Percentiles rank a stretch among this genome's conserved stretches.
Evolutionary conservation across 768 basidiomycete species (phyloP).

Genomic region (Kwoniella bestiolae): DNA sequence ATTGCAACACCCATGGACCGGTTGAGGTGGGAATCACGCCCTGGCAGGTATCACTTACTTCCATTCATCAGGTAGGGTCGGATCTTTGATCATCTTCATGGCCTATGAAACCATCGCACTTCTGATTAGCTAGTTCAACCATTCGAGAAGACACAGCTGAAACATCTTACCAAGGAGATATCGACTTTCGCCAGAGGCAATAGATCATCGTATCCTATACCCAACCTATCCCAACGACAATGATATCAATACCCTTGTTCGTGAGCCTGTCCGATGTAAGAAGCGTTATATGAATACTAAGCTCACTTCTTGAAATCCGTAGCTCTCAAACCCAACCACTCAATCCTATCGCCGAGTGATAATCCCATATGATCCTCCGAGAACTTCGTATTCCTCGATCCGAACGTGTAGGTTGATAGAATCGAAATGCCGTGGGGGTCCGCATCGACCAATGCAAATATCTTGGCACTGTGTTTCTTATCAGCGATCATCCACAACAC

Average conservation of each 20-base stretch:
- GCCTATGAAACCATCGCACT: conserved; percentile 28
- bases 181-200: conserved; percentile 61
- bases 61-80: conserved; percentile 37
- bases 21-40: too few species aligned
- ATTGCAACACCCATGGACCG: too few species aligned
- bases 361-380: conserved; percentile 67
- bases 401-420: conserved; percentile 81
- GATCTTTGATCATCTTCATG: conserved; percentile 38
- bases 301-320: conserved; percentile 70
- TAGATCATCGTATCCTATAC: conserved; percentile 66
- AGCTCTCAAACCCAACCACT: conserved; percentile 78
- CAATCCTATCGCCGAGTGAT: conserved; percentile 66
- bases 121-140: neutral
- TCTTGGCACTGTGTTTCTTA: conserved; percentile 65
- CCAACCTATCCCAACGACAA: conserved; percentile 64
- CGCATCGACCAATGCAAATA: conserved; percentile 80
- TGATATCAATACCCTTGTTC: too few species aligned
- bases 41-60: conserved; percentile 47
- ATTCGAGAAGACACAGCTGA: neutral
- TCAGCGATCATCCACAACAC: neutral
- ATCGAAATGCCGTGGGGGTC: conserved; percentile 95
- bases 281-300: neutral
- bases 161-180: conserved; percentile 35
- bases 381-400: conserved; percentile 72
- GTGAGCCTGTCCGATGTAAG: too few species aligned